Conservation (phyloP, 441 rosid species). For the Gossypium gossypioides region DNA sequence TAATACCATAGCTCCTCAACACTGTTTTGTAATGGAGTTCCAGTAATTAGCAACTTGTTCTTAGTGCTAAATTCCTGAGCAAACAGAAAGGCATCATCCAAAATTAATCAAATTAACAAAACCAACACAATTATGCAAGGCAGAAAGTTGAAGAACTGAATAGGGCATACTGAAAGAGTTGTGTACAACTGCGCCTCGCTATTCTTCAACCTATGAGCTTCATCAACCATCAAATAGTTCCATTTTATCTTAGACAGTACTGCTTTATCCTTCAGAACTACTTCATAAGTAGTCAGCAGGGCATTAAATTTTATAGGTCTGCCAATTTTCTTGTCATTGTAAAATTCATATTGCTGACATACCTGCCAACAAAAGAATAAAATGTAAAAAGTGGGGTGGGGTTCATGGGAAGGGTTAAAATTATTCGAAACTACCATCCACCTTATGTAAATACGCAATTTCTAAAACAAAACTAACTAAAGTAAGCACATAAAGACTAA, state of each 20-base stretch:
- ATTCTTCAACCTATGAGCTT: slow-evolving; percentile 97
- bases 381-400: neutral
- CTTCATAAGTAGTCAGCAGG: slow-evolving; percentile 94
- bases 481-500: neutral
- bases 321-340: slow-evolving; percentile 74
- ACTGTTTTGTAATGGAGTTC: slow-evolving; percentile 97
- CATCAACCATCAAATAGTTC: slow-evolving; percentile 97
- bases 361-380: slow-evolving; percentile 44
- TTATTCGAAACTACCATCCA: neutral
- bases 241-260: slow-evolving; percentile 93
- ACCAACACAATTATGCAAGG: neutral
- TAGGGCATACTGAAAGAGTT: slow-evolving; percentile 62
- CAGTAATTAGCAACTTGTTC: slow-evolving; percentile 95
- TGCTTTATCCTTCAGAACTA: slow-evolving; percentile 90
- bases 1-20: slow-evolving; percentile 96
- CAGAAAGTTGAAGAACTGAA: slow-evolving; percentile 4
- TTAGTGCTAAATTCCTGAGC: slow-evolving; percentile 93
- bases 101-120: slow-evolving; percentile 14
- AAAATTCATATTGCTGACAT: slow-evolving; percentile 92
- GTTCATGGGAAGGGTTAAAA: neutral
- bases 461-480: neutral
- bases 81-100: slow-evolving; percentile 15
- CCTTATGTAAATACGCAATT: neutral
- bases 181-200: slow-evolving; percentile 98
- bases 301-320: slow-evolving; percentile 83